phyloP scores from a whole-genome alignment of 1,284 basidiomycete genomes.

The Tilletia walkeri region DNA sequence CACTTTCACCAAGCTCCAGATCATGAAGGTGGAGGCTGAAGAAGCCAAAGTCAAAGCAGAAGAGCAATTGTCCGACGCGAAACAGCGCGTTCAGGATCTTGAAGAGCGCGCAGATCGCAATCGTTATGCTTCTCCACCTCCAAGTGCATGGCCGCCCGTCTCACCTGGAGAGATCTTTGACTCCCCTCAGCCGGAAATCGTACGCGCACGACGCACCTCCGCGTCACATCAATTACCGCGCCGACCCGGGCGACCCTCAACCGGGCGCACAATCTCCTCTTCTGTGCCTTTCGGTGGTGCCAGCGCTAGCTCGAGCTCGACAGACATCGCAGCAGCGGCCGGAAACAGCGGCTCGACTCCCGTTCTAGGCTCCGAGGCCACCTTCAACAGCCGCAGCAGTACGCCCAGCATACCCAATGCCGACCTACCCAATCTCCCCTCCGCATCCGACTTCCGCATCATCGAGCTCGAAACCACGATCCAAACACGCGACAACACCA shows the following conservation, averaged over 20 bases:
- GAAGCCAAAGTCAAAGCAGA: background rate
- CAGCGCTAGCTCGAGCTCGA: constrained; percentile 8
- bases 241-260: background rate
- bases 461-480: background rate
- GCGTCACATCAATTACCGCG: constrained; percentile 9
- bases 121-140: background rate
- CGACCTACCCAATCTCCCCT: background rate
- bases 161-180: background rate
- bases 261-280: background rate
- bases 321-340: background rate
- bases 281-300: background rate
- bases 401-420: constrained; percentile 2
- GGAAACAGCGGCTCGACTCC: constrained; percentile 1
- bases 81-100: background rate
- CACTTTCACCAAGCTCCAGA: constrained; percentile 13
- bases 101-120: constrained; percentile 1
- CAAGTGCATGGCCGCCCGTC: constrained; percentile 5
- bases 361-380: background rate
- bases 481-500: background rate
- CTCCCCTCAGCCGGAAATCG: background rate
- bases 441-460: background rate
- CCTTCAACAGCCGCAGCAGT: background rate
- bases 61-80: background rate
- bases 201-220: background rate
- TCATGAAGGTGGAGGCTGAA: constrained; percentile 7